Evolutionary conservation across 495 filamentous ascomycete genomes (phyloP).

Genomic region (Penicillium longicatenatum): DNA sequence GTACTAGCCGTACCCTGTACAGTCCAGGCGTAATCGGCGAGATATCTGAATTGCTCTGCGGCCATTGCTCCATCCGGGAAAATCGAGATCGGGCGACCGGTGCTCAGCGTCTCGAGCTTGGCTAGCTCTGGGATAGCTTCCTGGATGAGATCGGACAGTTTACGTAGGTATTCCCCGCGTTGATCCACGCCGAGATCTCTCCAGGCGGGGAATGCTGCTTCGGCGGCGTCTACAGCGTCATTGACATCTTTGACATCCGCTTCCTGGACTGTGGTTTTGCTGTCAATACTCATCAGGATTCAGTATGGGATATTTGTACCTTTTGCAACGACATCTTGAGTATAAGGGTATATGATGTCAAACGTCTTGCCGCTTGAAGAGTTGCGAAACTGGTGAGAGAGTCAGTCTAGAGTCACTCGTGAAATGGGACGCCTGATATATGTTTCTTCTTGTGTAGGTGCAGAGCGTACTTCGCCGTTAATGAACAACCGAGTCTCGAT

Average conservation of each 20-base stretch:
- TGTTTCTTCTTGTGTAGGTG: no score
- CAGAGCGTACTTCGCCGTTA: slow-evolving; percentile 45
- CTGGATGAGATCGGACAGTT: slow-evolving; percentile 54
- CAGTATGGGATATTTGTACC: slow-evolving; percentile 20
- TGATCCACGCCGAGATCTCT: slow-evolving; percentile 45
- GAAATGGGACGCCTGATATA: no score
- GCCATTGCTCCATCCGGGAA: slow-evolving; percentile 25
- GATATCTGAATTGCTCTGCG: slow-evolving; percentile 28
- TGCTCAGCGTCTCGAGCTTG: slow-evolving; percentile 42
- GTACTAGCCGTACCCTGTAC: slow-evolving; percentile 55
- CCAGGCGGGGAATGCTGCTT: slow-evolving; percentile 63
- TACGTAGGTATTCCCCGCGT: slow-evolving; percentile 51
- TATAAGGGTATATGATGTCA: slow-evolving; percentile 46
- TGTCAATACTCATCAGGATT: neutral
- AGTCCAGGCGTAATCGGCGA: slow-evolving; percentile 33
- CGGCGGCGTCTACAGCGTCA: slow-evolving; percentile 59
- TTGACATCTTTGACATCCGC: slow-evolving; percentile 58
- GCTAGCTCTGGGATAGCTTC: slow-evolving; percentile 53
- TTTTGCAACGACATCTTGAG: slow-evolving; percentile 43
- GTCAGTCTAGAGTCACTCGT: no score
- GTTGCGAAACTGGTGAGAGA: slow-evolving; percentile 38
- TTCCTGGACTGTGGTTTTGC: slow-evolving; percentile 38
- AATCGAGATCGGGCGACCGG: slow-evolving; percentile 34
- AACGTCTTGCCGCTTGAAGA: slow-evolving; percentile 49
- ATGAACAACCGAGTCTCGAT: slow-evolving; percentile 50